Base-by-base conservation (phyloP, 2,329 filamentous ascomycete species). In the Diaporthe destruens region DNA sequence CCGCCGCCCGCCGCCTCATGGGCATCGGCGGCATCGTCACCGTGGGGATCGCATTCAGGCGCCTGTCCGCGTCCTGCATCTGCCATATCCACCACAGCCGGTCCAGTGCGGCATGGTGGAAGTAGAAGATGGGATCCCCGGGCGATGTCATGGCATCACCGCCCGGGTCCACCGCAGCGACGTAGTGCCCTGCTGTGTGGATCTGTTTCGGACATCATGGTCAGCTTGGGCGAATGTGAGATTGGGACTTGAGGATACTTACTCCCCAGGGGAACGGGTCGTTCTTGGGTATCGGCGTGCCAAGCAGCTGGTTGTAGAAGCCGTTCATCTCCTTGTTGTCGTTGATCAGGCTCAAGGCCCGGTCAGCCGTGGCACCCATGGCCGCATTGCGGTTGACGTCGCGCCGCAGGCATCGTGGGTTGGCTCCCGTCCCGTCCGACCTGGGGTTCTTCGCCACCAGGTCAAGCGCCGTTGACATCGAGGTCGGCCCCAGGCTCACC, bases 1-100 rank as follows among this genome's bases (percentile, higher is more conserved):
- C 42, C 65, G 66, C 42, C 65, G 66, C 25, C n/a, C n/a, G 32
- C 55, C 71, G 67, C 71, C 1, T 11, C 53, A 34, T 20, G 3
- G 14, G 53, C 53, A 55, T 55, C 53, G 53, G 53, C 53, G 75
- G 75, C 76, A 77, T 77, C 11, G 76, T 72, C 76, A 53, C 72
- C 16, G 74, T 75, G 0, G 79, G 80, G 25, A 82, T 69, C 6
- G 77, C 77, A 49, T 82, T 74, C 34, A 83, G 73, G 9, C 82
- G 79, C 11, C 75, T 77, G 16, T 66, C 47, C 6, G 23, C 18
- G 32, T 66, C 61, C 16, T 66, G 61, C 61, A 66, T 80, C 77
- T 84, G 82, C 82, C 82, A 83, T 69, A 83, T 80, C 82, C 82
- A 83, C 81, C 81, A 84, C 1, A 83, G 74, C 0, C 82, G 80